Evolutionary conservation across 129 eudicot species (phyloP).

Genomic region (Gnaphalium uliginosum): DNA sequence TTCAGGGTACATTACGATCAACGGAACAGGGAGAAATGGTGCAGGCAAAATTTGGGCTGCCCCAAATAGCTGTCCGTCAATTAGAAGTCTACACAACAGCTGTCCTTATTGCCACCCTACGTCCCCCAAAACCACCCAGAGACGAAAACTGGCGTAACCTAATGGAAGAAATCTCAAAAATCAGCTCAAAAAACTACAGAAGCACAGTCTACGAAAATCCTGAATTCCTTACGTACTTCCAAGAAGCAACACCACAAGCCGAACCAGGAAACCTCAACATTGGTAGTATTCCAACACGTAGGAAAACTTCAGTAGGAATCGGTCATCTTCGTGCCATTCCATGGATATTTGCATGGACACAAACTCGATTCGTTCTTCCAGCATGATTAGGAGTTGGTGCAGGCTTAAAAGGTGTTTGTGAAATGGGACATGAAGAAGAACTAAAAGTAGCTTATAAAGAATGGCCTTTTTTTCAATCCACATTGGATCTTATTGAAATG

Average conservation of each 20-base stretch:
- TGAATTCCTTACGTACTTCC: constrained; percentile 79
- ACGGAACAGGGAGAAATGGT: constrained; percentile 99
- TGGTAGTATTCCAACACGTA: constrained; percentile 80
- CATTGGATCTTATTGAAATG: constrained; percentile 90
- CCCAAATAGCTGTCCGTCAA: constrained; percentile 81
- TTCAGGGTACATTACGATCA: constrained; percentile 80
- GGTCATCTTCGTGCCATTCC: constrained; percentile 91
- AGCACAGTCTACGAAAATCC: constrained; percentile 91
- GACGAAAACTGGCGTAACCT: constrained; percentile 90
- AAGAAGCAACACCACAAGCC: constrained; percentile 96
- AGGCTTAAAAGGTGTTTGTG: constrained; percentile 74
- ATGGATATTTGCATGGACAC: constrained; percentile 98
- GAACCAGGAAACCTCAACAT: constrained; percentile 90
- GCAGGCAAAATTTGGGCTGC: constrained; percentile 87
- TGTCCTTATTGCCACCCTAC: constrained; percentile 79
- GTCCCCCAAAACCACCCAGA: constrained; percentile 88
- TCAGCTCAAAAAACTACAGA: constrained; percentile 63
- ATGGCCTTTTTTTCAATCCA: constrained; percentile 91
- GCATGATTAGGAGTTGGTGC: constrained; percentile 98
- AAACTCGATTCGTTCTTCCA: constrained; percentile 86
- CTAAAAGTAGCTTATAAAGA: constrained; percentile 73
- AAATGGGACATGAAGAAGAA: constrained; percentile 65
- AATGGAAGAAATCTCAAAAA: constrained; percentile 79
- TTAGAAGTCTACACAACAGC: constrained; percentile 94
- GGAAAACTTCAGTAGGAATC: constrained; percentile 68